A percentile compares a stretch with the other conserved stretches of the same genome.
These are phyloP conservation scores for Lyophyllum atratum DNA, from an alignment of 768 basidiomycete genomes.

Conservation along the genomic window DNA sequence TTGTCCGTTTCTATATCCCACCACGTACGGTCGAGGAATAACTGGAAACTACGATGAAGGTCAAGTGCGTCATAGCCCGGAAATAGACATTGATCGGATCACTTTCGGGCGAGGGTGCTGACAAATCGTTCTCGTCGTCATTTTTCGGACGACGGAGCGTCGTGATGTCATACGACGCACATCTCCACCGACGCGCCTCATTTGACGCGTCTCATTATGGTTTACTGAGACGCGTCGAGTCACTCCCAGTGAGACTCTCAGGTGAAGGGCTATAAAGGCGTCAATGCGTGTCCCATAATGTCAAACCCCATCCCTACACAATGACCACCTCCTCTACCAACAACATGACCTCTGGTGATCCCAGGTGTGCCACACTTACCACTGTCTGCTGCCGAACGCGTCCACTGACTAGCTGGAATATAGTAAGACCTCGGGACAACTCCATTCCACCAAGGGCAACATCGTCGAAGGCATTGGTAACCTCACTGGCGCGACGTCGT, in stretches of 20 bases:
- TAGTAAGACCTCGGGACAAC: slow-evolving; percentile 44
- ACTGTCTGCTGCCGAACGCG: neutral
- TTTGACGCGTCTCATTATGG: too few species aligned
- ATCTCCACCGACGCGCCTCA: too few species aligned
- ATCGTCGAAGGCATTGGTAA: slow-evolving; percentile 41
- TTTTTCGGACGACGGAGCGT: neutral
- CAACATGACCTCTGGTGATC: slow-evolving; percentile 7
- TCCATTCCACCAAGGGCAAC: slow-evolving; percentile 44
- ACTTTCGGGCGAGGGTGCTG: too few species aligned
- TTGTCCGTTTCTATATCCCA: neutral
- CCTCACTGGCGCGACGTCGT: slow-evolving; percentile 42
- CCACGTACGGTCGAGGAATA: too few species aligned
- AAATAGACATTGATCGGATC: neutral
- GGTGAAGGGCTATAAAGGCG: too few species aligned
- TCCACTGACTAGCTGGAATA: neutral
- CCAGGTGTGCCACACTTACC: slow-evolving; percentile 2
- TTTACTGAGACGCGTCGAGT: too few species aligned
- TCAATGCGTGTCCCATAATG: too few species aligned
- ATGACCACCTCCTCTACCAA: slow-evolving; percentile 1
- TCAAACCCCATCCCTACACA: too few species aligned
- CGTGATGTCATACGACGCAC: neutral
- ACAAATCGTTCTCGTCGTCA: neutral
- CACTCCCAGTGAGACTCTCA: too few species aligned
- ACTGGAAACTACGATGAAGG: neutral
- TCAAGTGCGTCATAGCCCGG: neutral